Conservation (phyloP, 2,329 filamentous ascomycete species). For the Lachnellula occidentalis region DNA sequence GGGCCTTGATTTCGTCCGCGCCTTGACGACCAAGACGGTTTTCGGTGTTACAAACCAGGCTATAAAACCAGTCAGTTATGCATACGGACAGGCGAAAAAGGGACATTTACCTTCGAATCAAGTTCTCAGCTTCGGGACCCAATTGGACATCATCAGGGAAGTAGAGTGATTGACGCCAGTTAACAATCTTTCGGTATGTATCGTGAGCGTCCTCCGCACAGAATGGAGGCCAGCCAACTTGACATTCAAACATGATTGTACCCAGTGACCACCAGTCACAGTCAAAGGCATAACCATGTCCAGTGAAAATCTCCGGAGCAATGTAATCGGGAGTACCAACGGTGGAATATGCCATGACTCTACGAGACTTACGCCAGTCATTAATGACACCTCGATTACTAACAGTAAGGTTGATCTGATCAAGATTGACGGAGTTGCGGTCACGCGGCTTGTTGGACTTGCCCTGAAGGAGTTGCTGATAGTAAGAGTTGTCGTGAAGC, state of each 20-base stretch:
- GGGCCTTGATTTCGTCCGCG: slow-evolving; percentile 85
- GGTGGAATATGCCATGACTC: slow-evolving; percentile 95
- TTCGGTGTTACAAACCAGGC: slow-evolving; percentile 89
- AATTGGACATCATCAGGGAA: slow-evolving; percentile 94
- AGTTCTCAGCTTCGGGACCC: slow-evolving; percentile 80
- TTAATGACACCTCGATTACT: slow-evolving; percentile 98
- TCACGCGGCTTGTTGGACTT: slow-evolving; percentile 67
- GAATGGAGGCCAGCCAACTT: slow-evolving; percentile 98
- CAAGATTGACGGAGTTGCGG: slow-evolving; percentile 88
- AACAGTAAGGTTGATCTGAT: slow-evolving; percentile 97
- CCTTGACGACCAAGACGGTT: slow-evolving; percentile 84
- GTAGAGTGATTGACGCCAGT: slow-evolving; percentile 92
- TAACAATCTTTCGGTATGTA: slow-evolving; percentile 98
- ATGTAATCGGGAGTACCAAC: slow-evolving; percentile 99
- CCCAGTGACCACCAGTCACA: slow-evolving; percentile 99
- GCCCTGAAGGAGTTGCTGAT: slow-evolving; percentile 88
- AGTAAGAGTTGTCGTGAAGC: slow-evolving; percentile 96
- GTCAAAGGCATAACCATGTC: slow-evolving; percentile 90
- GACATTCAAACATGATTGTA: slow-evolving; percentile 99
- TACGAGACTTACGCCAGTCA: slow-evolving; percentile 93
- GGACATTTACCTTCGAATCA: slow-evolving; percentile 74
- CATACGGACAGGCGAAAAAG: slow-evolving; percentile 1
- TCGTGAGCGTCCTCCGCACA: slow-evolving; percentile 97
- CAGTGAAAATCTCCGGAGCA: slow-evolving; percentile 95
- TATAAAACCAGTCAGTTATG: slow-evolving; percentile 36